These are phyloP conservation scores for Ganoderma resinaceum DNA, from an alignment of 1,284 basidiomycete species.

Conservation along the genomic window DNA sequence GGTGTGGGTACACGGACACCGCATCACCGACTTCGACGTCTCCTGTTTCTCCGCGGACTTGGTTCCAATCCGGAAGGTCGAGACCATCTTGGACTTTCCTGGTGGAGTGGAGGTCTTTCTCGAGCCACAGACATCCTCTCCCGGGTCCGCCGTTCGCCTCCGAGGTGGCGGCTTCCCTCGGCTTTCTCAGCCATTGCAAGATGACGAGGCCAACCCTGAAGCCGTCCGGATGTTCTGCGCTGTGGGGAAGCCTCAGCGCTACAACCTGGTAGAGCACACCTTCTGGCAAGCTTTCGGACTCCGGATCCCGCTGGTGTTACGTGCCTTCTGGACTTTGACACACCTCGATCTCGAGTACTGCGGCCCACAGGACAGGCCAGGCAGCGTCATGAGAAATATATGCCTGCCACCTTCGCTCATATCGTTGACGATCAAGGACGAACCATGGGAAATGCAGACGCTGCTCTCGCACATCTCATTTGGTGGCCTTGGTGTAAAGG, in stretches of 20 bases:
- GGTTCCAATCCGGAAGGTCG: neutral
- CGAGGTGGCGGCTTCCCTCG: neutral
- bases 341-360: neutral
- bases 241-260: neutral
- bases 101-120: neutral
- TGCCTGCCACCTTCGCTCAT: neutral
- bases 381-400: neutral
- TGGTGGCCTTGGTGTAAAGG: neutral
- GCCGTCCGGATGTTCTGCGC: neutral
- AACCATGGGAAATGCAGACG: neutral
- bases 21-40: neutral
- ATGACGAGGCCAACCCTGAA: neutral
- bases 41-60: neutral
- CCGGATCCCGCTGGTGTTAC: neutral
- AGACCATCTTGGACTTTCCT: neutral
- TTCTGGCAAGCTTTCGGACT: neutral
- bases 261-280: neutral
- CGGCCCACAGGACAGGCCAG: neutral
- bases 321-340: neutral
- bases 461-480: neutral
- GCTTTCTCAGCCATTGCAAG: neutral
- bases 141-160: neutral
- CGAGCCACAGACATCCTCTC: neutral
- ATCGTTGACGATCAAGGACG: neutral
- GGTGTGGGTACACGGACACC: neutral